Evolutionary conservation across 2,329 filamentous ascomycete species (phyloP).

Genomic region (Talaromyces sp.): DNA sequence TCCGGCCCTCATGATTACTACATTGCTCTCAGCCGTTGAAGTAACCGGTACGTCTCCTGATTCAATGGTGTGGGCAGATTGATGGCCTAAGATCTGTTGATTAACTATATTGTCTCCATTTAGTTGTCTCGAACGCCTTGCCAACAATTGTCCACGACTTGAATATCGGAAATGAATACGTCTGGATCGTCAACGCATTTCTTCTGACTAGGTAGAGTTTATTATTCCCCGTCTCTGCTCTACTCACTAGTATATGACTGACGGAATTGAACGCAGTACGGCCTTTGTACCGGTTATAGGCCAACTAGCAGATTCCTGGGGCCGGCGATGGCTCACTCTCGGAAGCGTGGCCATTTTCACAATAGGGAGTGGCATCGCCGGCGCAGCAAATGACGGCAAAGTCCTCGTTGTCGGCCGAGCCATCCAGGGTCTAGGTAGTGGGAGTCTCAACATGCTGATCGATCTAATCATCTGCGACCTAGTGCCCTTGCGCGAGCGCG

Average conservation of each 20-base stretch:
- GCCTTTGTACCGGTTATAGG: too few relatives aligned
- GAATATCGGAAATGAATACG: constrained; percentile 26
- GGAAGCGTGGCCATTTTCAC: constrained; percentile 43
- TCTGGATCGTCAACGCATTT: constrained; percentile 34
- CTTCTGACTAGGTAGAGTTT: constrained; percentile 46
- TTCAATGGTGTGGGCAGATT: too few relatives aligned
- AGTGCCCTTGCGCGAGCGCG: constrained; percentile 37
- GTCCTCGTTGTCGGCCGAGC: constrained; percentile 53
- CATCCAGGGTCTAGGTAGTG: constrained; percentile 50
- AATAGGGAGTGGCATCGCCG: constrained; percentile 50
- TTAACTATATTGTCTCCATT: too few relatives aligned
- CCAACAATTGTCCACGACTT: constrained; percentile 35
- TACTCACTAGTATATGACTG: too few relatives aligned
- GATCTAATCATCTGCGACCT: constrained; percentile 45
- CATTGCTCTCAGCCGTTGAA: constrained; percentile 33
- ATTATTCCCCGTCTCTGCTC: too few relatives aligned
- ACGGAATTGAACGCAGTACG: too few relatives aligned
- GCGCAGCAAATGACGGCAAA: constrained; percentile 39
- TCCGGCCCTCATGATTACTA: constrained; percentile 20
- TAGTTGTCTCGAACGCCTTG: constrained; percentile 38
- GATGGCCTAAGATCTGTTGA: too few relatives aligned
- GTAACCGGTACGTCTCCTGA: too few relatives aligned
- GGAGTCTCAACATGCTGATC: constrained; percentile 38
- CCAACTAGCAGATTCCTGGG: constrained; percentile 50
- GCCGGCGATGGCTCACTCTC: constrained; percentile 43